Conservation (phyloP, 2,329 filamentous ascomycete genomes). For the Exophiala phaeomuriformis region DNA sequence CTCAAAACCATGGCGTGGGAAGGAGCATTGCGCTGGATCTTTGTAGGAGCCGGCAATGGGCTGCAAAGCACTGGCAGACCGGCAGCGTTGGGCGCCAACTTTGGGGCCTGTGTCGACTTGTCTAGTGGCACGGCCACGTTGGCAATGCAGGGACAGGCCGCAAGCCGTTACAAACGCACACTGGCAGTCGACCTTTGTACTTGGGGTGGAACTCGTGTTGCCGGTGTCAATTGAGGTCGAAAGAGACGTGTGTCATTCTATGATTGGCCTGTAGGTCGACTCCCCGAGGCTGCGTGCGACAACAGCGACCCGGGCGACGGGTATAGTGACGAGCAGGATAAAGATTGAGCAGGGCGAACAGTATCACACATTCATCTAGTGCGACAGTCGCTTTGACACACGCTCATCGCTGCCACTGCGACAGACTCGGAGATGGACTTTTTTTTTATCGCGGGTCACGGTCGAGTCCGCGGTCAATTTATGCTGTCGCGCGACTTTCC, state of each 20-base stretch:
- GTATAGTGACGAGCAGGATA: too few species aligned
- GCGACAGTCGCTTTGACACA: too few species aligned
- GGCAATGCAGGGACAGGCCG: constrained; percentile 33
- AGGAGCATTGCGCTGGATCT: constrained; percentile 28
- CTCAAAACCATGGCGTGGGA: constrained; percentile 14
- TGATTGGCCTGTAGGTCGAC: constrained; percentile 20
- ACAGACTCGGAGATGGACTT: too few species aligned
- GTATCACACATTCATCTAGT: too few species aligned
- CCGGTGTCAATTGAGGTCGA: constrained; percentile 3
- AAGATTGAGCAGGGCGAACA: too few species aligned
- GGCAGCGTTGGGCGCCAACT: constrained; percentile 26
- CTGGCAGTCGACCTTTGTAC: too few species aligned
- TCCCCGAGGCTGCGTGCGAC: constrained; percentile 21
- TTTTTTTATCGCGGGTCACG: too few species aligned
- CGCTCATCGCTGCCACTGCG: too few species aligned
- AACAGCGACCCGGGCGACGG: background rate
- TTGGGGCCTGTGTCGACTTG: background rate
- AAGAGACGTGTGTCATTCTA: constrained; percentile 22
- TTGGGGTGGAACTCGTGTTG: constrained; percentile 13
- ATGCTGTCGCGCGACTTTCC: constrained; percentile 7
- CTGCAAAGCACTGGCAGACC: background rate
- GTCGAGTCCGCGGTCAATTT: background rate
- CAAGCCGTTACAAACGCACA: background rate
- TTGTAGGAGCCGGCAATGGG: constrained; percentile 13
- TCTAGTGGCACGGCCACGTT: constrained; percentile 14